Evolutionary conservation across 2,329 filamentous ascomycete species (phyloP), one percentile per base, ranked within the genome.

Genomic region (Colletotrichum karsti): DNA sequence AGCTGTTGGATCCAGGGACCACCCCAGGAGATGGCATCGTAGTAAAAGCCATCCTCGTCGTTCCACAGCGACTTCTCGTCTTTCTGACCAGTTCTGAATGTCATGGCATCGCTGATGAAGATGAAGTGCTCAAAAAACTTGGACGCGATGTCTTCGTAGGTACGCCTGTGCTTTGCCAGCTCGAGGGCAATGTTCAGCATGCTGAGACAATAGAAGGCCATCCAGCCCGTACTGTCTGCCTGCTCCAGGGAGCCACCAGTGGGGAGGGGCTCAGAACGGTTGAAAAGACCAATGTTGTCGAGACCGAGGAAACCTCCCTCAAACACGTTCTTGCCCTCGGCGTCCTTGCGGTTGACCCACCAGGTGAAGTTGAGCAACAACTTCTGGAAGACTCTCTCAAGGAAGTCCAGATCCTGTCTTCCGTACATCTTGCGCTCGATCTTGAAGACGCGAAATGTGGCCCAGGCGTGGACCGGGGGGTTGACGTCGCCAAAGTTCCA

Each of bases 41-140:
- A 98, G 86, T 98, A 98, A 85, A 98, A 98, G 63, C 93, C 94
- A 79, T 98, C 95, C 70, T 97, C 89, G 28, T 98, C 94, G 75
- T 98, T 98, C 95, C 95, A 98, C 7, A 98, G 83, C 35, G 95
- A 97, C 75, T 93, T 90, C 74, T 96, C 93, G 77, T 83, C 91
- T 83, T 81, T 91, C 81, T 80, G 86, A 73, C 82, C 93, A 74
- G 86, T 88, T 81, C 87, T 92, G 86, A 92, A 95, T 0, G 92
- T 94, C 95, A 98, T 98, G 65, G 95, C 96, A 82, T 98, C 96
- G 76, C 94, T 97, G 79, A 98, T 98, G 79, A 98, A 91, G 76
- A 98, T 93, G 81, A 98, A 98, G 77, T 98, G 96, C 83, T 98
- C 96, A 75, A 98, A 98, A 85, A 98, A 98, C 81, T 98, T 98